Evolutionary conservation across 1,284 basidiomycete species (phyloP).

Genomic region (Chalciporus sp.): DNA sequence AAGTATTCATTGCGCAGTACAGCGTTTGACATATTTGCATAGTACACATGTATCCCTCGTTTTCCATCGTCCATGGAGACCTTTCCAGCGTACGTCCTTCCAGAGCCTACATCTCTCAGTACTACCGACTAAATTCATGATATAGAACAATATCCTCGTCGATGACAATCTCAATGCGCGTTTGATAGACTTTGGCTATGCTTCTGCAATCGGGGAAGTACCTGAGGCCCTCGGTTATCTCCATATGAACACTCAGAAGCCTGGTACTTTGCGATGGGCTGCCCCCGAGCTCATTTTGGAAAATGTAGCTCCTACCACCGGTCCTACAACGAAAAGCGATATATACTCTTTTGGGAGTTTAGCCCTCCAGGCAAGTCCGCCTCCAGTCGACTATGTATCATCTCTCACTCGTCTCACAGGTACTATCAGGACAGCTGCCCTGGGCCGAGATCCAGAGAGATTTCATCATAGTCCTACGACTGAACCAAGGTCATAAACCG

Average conservation of each 20-base stretch:
- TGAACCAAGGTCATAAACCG: slow-evolving; percentile 11
- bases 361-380: slow-evolving; percentile 5
- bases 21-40: too few relatives aligned
- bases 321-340: slow-evolving; percentile 10
- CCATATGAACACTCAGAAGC: slow-evolving; percentile 1
- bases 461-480: neutral
- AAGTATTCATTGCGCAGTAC: too few relatives aligned
- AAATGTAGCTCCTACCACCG: neutral
- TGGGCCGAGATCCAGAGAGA: slow-evolving; percentile 15
- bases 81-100: too few relatives aligned
- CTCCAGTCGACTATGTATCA: neutral
- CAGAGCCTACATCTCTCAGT: too few relatives aligned
- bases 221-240: slow-evolving; percentile 12
- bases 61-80: too few relatives aligned
- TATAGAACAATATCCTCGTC: too few relatives aligned
- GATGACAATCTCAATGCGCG: too few relatives aligned
- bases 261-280: slow-evolving; percentile 17
- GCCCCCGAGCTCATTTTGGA: slow-evolving; percentile 12
- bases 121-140: too few relatives aligned
- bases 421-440: slow-evolving; percentile 10
- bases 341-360: slow-evolving; percentile 19
- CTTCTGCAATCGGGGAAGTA: slow-evolving; percentile 6
- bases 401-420: neutral
- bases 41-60: too few relatives aligned
- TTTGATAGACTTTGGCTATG: too few relatives aligned